Conservation (phyloP, 1,284 basidiomycete genomes). For the Earliella scabrosa region DNA sequence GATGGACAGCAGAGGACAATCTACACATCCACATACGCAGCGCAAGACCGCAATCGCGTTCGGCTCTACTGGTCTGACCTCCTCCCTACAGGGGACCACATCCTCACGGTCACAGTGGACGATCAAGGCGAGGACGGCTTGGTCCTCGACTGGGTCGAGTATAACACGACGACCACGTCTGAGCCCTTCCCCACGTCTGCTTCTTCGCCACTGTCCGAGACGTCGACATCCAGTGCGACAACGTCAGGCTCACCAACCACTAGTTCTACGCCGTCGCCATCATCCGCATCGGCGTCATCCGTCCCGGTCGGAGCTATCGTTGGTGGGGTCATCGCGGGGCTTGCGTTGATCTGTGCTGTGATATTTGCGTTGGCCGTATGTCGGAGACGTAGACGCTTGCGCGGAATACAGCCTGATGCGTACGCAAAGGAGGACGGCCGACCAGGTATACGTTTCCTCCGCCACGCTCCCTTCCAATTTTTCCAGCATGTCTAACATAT, state of each 20-base stretch:
- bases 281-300: neutral
- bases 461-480: too few species aligned
- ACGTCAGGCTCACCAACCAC: neutral
- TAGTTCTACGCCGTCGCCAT: neutral
- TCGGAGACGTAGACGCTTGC: neutral
- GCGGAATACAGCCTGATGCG: neutral
- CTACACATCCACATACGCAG: neutral
- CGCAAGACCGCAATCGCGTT: neutral
- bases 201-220: too few species aligned
- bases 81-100: neutral
- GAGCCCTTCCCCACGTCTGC: too few species aligned
- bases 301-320: neutral
- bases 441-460: neutral
- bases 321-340: neutral
- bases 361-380: neutral
- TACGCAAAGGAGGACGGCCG: neutral
- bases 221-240: too few species aligned
- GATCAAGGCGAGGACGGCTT: neutral
- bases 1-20: neutral
- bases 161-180: too few species aligned
- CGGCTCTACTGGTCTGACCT: neutral
- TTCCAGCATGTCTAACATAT: too few species aligned
- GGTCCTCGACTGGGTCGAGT: too few species aligned
- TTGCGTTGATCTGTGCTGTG: neutral
- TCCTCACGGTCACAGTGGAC: neutral